Base-by-base conservation (phyloP, 768 basidiomycete genomes). In the Crepidotus variabilis region DNA sequence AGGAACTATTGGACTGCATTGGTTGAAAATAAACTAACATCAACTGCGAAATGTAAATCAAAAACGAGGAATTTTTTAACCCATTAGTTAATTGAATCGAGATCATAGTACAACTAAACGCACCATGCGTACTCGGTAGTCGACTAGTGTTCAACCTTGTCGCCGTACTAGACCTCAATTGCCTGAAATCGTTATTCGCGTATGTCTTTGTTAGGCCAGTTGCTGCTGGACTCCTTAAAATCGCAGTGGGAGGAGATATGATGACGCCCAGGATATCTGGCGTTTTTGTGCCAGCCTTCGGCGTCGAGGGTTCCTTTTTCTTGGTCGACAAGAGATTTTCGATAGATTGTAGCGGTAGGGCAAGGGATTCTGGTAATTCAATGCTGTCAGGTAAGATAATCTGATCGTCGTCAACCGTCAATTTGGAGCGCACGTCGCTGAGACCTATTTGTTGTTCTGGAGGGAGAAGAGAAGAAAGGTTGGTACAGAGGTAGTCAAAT, bases 131-230 rank as follows among this genome's bases (percentile, higher is more conserved):
- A 70, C 92, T 93, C 9, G 92, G 92, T 47, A 93, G 75, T 63
- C 92, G 78, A 71, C 91, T 93, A 54, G 90, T 93, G 64, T 93
- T 94, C 67, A 90, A 81, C 63, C 88, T 81, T 60, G 86, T 81
- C 9, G 83, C 80, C 32, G 88, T 80, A 43, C 75, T 72, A 68
- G 86, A 85, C 50, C 91, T 75, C 60, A 91, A 73, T 65, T 88
- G 82, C 52, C 92, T 78, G 63, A 94, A 94, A 68, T 93, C 91
- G 62, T 94, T 92, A 66, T 82, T 87, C 20, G 67, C 69, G 61
- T 94, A 94, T 58, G 81, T 92, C 72, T 92, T 94, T 10, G 92
- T 92, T 23, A 94, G 76, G 16, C 88, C 88, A 0, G 87, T 88
- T 21, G 85, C 82, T 0, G 84, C 85, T 0, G 88, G 87, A 0